Evolutionary conservation across 202 grass and related monocot species (phyloP), one percentile per base, ranked within the genome.

Genomic region (Dendrocalamus latiflorus): DNA sequence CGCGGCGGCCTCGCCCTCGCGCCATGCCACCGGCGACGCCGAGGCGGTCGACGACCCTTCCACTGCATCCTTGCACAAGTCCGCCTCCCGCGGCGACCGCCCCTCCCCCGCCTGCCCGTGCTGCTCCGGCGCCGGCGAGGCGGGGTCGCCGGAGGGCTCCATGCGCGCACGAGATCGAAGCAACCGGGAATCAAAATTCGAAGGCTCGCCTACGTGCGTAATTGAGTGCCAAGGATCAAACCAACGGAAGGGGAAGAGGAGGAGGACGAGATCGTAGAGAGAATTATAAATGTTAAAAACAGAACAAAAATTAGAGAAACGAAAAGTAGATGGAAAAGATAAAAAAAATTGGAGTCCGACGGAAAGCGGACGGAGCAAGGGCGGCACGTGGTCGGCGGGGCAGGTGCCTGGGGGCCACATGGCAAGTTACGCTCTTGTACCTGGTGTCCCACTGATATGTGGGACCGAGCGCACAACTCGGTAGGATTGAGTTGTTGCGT

Each of bases 181-280:
- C 74, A 13, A n/a, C 38, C 12, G 59, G 60, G 68, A 72, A 76
- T 21, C 28, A 71, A 10, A 81, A 76, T 62, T 54, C 41, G 49
- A 30, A 59, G 62, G 50, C 41, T 49, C 43, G 60, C 44, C 28
- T 47, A 60, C 55, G 55, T 47, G 50, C 50, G 73, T 44, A 62
- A 83, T 55, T 77, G 81, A 83, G 60, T 61, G 83, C 68, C 49
- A 18, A 74, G 74, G 50, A 90, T 82, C 79, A 77, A 82, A 33
- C 67, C 38, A 68, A 86, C 57, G 65, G 68, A 55, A 74, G 60
- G 69, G 68, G 65, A 50, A 41, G n/a, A 33, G 49, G 15, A n/a
- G n/a, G n/a, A 51, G 7, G 74, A 44, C n/a, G 72, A 83, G 83
- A 86, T 89, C 83, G 66, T 82, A 50, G 49, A 51, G 18, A 78